phyloP scores from a whole-genome alignment of 176 grass and related monocot species.

The Sorghum bicolor region Sorghum_bicolor_NCBIv3 NC_012874.2:69309501-69310000 shows the following conservation, averaged over 20 bases:
- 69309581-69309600: slow-evolving; percentile 73
- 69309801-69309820: neutral
- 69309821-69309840: slow-evolving; percentile 27
- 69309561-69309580: slow-evolving; percentile 40
- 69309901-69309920: slow-evolving; percentile 64
- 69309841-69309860: slow-evolving; percentile 57
- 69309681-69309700: slow-evolving; percentile 39
- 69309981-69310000: slow-evolving; percentile 52
- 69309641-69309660: slow-evolving; percentile 60
- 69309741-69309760: neutral
- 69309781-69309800: neutral
- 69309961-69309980: slow-evolving; percentile 53
- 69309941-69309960: slow-evolving; percentile 46
- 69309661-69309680: slow-evolving; percentile 26
- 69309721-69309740: neutral
- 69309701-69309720: neutral
- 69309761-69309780: neutral
- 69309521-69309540: slow-evolving; percentile 49
- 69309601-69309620: slow-evolving; percentile 53
- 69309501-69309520: slow-evolving; percentile 77
- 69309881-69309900: slow-evolving; percentile 61
- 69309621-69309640: slow-evolving; percentile 56
- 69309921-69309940: slow-evolving; percentile 54
- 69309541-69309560: slow-evolving; percentile 49
- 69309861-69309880: slow-evolving; percentile 52